Percentiles rank a stretch among this genome's conserved stretches.
These are phyloP conservation scores for Stephania japonica DNA, from an alignment of 164 flowering plant genomes.

Conservation along the genomic window DNA sequence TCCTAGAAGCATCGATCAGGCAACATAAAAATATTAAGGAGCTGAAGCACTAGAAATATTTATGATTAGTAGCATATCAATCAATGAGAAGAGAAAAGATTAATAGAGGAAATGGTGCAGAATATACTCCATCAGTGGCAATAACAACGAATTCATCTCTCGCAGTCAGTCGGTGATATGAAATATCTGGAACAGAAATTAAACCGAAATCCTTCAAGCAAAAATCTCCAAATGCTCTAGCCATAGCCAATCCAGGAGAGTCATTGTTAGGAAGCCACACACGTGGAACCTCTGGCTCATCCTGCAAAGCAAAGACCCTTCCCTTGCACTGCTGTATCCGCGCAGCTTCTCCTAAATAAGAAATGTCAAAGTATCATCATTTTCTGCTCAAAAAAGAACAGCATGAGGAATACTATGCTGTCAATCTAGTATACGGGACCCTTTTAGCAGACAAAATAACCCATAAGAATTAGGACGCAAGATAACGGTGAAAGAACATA, in stretches of 20 bases:
- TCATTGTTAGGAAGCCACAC: slow-evolving; percentile 83
- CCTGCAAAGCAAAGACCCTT: slow-evolving; percentile 93
- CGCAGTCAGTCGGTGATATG: slow-evolving; percentile 41
- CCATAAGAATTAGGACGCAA: background rate
- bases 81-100: background rate
- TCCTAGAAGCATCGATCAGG: background rate
- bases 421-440: too few relatives aligned
- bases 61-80: background rate
- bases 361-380: background rate
- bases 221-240: slow-evolving; percentile 77
- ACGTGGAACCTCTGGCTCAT: slow-evolving; percentile 93
- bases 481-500: slow-evolving; percentile 11
- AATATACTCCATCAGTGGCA: slow-evolving; percentile 69
- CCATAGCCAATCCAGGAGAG: slow-evolving; percentile 81
- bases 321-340: slow-evolving; percentile 91
- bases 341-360: slow-evolving; percentile 77
- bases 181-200: slow-evolving; percentile 63
- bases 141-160: slow-evolving; percentile 58
- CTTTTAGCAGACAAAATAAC: background rate
- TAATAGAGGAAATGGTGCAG: slow-evolving; percentile 1
- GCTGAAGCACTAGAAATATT: background rate
- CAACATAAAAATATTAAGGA: background rate
- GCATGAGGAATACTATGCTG: background rate
- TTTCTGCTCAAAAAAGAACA: background rate
- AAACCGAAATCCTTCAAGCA: slow-evolving; percentile 71